Conservation (phyloP, 768 basidiomycete genomes). For the Tylopilus vinaceipallidus region DNA sequence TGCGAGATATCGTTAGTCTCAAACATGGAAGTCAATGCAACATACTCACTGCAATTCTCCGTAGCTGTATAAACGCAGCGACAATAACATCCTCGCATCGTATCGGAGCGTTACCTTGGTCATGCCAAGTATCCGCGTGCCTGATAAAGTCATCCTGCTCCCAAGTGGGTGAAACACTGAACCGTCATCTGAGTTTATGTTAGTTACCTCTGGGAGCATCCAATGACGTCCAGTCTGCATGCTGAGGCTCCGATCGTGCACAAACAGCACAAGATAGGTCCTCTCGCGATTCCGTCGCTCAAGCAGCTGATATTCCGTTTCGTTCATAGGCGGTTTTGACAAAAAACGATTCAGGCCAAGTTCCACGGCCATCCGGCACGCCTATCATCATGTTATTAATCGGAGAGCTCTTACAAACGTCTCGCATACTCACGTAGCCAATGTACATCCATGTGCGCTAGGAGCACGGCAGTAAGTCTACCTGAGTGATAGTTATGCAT, state of each 20-base stretch:
- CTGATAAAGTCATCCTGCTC: conserved; percentile 67
- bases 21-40: not conserved
- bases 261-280: conserved; percentile 82
- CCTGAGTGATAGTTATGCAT: not conserved
- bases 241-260: conserved; percentile 82
- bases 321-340: conserved; percentile 50
- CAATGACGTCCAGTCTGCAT: conserved; percentile 84
- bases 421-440: conserved; percentile 60
- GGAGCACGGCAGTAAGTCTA: conserved; percentile 14
- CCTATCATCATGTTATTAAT: conserved; percentile 39
- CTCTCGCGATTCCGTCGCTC: conserved; percentile 85
- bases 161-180: conserved; percentile 11
- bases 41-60: conserved; percentile 69
- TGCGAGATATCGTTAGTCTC: conserved; percentile 24
- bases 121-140: conserved; percentile 70
- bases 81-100: conserved; percentile 83
- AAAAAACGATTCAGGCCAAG: conserved; percentile 74
- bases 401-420: not conserved
- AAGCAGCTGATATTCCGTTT: conserved; percentile 61
- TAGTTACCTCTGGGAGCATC: conserved; percentile 75
- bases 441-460: conserved; percentile 87
- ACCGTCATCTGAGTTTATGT: not conserved
- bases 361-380: conserved; percentile 86
- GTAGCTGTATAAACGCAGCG: conserved; percentile 71
- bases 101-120: conserved; percentile 45